Evolutionary conservation across 2,329 filamentous ascomycete genomes (phyloP).

Genomic region (Neopestalotiopsis rosae): DNA sequence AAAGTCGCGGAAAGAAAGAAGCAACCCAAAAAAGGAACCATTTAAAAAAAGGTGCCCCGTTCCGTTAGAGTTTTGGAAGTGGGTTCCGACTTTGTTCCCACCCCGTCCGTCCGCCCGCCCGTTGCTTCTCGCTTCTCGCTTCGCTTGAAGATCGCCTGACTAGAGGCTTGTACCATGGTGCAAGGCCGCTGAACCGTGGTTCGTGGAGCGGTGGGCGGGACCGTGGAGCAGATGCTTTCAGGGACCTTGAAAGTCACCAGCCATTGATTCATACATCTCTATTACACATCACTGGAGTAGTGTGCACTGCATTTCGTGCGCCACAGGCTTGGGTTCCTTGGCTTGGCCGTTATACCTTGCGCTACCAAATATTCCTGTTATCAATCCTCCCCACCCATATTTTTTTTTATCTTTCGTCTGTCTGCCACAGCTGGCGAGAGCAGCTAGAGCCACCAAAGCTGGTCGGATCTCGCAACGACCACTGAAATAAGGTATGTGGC

Average conservation of each 20-base stretch:
- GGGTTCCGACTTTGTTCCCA: conserved; percentile 21
- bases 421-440: no score
- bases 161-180: conserved; percentile 39
- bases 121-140: conserved; percentile 22
- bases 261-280: neutral
- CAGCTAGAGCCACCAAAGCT: no score
- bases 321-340: no score
- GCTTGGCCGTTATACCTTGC: no score
- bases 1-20: neutral
- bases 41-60: conserved; percentile 8
- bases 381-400: no score
- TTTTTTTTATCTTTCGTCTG: no score
- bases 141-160: conserved; percentile 43
- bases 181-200: conserved; percentile 32
- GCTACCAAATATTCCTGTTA: no score
- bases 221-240: neutral
- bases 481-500: no score
- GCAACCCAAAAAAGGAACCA: neutral
- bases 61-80: conserved; percentile 50
- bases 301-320: no score
- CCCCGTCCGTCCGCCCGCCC: conserved; percentile 14
- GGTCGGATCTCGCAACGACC: no score
- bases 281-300: no score
- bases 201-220: neutral
- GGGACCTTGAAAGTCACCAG: neutral